phyloP scores from a whole-genome alignment of 2,329 filamentous ascomycete species.

The Beauveria brongniartii region DNA sequence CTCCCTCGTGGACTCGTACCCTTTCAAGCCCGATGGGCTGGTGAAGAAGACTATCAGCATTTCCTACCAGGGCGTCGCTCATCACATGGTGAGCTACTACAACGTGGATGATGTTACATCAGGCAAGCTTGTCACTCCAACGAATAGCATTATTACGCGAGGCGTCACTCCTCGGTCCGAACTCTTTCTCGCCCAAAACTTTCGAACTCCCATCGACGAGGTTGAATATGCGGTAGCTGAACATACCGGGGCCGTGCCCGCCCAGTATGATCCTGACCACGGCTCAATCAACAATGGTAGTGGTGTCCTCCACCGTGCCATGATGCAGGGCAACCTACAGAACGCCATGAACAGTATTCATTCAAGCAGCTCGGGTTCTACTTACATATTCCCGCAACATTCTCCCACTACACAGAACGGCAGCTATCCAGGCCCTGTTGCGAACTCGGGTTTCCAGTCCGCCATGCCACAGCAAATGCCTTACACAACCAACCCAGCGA shows the following conservation, averaged over 20 bases:
- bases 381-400: not conserved
- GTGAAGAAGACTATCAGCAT: constrained; percentile 93
- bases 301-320: constrained; percentile 19
- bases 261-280: constrained; percentile 5
- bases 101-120: constrained; percentile 68
- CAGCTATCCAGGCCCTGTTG: not conserved
- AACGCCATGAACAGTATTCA: constrained; percentile 8
- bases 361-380: not conserved
- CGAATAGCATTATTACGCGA: constrained; percentile 31
- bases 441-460: not conserved
- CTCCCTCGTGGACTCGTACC: constrained; percentile 81
- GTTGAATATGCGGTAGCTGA: constrained; percentile 30
- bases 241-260: constrained; percentile 7
- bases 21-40: constrained; percentile 73
- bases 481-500: not conserved
- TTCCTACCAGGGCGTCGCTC: constrained; percentile 62
- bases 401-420: not conserved
- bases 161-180: constrained; percentile 47
- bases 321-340: constrained; percentile 19
- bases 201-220: constrained; percentile 58
- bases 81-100: constrained; percentile 88
- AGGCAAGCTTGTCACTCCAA: constrained; percentile 50
- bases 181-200: constrained; percentile 55
- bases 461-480: not conserved
- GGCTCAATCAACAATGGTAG: constrained; percentile 12